Conservation (phyloP, 768 basidiomycete species). For the Roridomyces roridus region DNA sequence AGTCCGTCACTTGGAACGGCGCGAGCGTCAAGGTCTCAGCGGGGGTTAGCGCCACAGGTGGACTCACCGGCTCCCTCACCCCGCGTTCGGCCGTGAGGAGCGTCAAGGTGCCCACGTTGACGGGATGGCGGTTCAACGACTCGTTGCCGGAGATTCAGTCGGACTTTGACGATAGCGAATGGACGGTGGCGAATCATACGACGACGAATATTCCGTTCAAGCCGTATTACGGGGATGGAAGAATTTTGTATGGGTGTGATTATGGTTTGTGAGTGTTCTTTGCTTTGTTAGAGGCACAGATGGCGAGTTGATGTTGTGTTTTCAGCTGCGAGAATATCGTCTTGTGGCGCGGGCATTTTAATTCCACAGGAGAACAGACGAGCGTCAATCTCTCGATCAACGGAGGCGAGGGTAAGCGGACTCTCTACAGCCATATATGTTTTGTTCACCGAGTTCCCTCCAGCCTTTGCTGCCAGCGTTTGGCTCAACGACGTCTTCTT, state of each 20-base stretch:
- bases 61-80: slow-evolving; percentile 56
- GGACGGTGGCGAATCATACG: slow-evolving; percentile 74
- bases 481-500: slow-evolving; percentile 81
- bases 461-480: slow-evolving; percentile 83
- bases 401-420: slow-evolving; percentile 69
- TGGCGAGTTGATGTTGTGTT: not conserved
- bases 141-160: slow-evolving; percentile 73
- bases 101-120: slow-evolving; percentile 54
- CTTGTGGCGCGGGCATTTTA: slow-evolving; percentile 85
- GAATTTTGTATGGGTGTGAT: slow-evolving; percentile 85
- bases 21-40: slow-evolving; percentile 37
- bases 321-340: slow-evolving; percentile 83
- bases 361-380: slow-evolving; percentile 60
- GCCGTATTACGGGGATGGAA: slow-evolving; percentile 75
- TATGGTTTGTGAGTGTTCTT: slow-evolving; percentile 76
- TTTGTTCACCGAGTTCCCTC: not conserved
- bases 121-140: slow-evolving; percentile 77
- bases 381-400: slow-evolving; percentile 80
- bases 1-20: slow-evolving; percentile 77
- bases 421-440: not conserved
- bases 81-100: slow-evolving; percentile 33
- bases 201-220: slow-evolving; percentile 74
- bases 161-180: slow-evolving; percentile 65
- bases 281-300: too few species aligned
- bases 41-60: slow-evolving; percentile 43